Evolutionary conservation across 257 asterid species (phyloP).

Genomic region (Penstemon davidsonii): DNA sequence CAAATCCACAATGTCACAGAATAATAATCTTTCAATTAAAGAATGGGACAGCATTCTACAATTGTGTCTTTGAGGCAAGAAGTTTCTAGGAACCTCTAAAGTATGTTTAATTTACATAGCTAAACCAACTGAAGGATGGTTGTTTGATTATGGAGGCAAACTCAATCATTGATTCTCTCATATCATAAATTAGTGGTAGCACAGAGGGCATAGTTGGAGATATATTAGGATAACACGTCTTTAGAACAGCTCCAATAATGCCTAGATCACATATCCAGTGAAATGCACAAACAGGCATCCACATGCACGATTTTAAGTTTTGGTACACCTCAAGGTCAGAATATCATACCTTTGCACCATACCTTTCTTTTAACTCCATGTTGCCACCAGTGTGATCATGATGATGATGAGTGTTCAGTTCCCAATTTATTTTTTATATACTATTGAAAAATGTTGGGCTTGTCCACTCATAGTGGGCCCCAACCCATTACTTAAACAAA

Average conservation of each 20-base stretch:
- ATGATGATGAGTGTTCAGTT: conserved; percentile 94
- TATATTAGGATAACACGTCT: neutral
- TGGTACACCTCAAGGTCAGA: conserved; percentile 26
- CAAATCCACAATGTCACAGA: neutral
- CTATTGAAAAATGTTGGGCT: no score
- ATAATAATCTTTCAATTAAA: neutral
- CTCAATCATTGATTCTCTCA: neutral
- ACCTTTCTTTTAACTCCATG: conserved; percentile 83
- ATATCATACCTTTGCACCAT: conserved; percentile 91
- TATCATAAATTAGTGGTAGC: neutral
- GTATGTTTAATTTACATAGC: neutral
- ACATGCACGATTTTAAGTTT: conserved; percentile 13
- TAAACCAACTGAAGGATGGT: neutral
- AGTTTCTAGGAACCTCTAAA: neutral
- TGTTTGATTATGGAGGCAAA: conserved; percentile 3
- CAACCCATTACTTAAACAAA: no score
- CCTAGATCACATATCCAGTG: conserved; percentile 13
- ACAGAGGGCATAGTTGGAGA: neutral
- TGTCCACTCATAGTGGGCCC: no score
- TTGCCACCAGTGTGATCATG: conserved; percentile 96
- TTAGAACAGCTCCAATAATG: neutral
- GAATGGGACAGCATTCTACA: neutral
- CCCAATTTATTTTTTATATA: no score
- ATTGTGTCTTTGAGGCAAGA: neutral
- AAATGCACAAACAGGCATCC: neutral